Evolutionary conservation across 106 monocot species (phyloP).

Genomic region (Dendrobium huoshanense): DNA sequence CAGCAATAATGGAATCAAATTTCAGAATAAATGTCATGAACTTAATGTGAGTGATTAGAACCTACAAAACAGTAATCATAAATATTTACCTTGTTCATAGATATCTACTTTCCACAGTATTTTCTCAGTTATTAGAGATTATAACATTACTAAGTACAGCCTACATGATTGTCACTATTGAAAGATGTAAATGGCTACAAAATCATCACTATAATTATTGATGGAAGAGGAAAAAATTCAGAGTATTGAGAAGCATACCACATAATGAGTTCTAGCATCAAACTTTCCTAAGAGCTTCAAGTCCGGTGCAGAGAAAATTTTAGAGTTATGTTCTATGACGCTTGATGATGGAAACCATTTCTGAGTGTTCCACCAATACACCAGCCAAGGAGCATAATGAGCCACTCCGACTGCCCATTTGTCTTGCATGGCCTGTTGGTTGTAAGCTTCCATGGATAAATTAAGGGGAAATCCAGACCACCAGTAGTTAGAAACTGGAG

Average conservation of each 20-base stretch:
- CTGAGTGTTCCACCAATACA: conserved; percentile 86
- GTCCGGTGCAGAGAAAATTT: conserved; percentile 37
- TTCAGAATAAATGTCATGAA: no score
- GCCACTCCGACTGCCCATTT: conserved; percentile 53
- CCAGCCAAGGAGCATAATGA: conserved; percentile 63
- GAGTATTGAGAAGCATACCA: conserved; percentile 12
- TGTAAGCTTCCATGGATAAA: conserved; percentile 42
- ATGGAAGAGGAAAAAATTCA: no score
- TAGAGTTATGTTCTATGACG: conserved; percentile 22
- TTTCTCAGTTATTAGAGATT: no score
- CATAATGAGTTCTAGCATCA: conserved; percentile 10
- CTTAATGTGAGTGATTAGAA: no score
- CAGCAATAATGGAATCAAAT: no score
- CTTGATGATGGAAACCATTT: conserved; percentile 28
- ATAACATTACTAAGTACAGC: no score
- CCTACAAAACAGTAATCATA: no score
- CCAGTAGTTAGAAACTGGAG: conserved; percentile 76
- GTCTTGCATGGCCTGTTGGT: conserved; percentile 35
- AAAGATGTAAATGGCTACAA: no score
- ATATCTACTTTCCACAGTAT: no score
- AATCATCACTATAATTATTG: no score
- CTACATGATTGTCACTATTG: no score
- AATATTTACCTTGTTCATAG: no score
- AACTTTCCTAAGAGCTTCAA: conserved; percentile 28
- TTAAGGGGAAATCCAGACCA: conserved; percentile 67